phyloP scores from a whole-genome alignment of 116 monocot genomes.

The Papilionanthe hybrid region DNA sequence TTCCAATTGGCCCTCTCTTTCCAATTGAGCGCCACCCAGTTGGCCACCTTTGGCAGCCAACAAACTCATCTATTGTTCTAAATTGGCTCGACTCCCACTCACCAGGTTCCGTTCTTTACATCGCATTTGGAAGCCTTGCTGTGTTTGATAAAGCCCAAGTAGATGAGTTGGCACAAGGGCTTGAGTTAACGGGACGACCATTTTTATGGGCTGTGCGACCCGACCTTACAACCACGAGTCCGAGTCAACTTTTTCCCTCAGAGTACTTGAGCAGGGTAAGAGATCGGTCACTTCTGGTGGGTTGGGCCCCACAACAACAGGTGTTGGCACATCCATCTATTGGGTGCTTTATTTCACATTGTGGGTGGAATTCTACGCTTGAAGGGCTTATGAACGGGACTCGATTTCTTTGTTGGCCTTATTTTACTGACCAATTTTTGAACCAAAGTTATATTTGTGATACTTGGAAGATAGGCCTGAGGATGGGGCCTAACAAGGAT shows the following conservation, averaged over 20 bases:
- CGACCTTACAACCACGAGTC: background rate
- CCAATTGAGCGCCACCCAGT: too few relatives aligned
- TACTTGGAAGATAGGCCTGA: constrained; percentile 18
- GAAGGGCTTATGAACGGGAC: constrained; percentile 27
- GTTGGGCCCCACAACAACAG: constrained; percentile 32
- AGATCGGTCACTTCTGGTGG: constrained; percentile 6
- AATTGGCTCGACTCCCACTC: too few relatives aligned
- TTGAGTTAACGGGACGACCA: constrained; percentile 13
- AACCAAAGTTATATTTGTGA: constrained; percentile 28
- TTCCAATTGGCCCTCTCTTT: too few relatives aligned
- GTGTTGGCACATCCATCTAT: constrained; percentile 27
- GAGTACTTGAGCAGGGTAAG: background rate
- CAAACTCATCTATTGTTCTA: too few relatives aligned
- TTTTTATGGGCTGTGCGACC: constrained; percentile 9
- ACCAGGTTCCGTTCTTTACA: too few relatives aligned
- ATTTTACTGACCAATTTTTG: constrained; percentile 25
- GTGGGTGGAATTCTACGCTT: constrained; percentile 40
- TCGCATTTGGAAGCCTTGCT: too few relatives aligned
- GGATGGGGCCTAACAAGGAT: constrained; percentile 1
- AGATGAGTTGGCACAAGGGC: constrained; percentile 17
- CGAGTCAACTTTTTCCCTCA: background rate
- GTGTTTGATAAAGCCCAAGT: background rate
- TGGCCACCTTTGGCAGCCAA: too few relatives aligned
- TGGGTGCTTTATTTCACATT: constrained; percentile 31
- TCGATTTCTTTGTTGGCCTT: constrained; percentile 29